Evolutionary conservation across 139 green algal genomes (phyloP).

Genomic region (Closterium sp.): DNA sequence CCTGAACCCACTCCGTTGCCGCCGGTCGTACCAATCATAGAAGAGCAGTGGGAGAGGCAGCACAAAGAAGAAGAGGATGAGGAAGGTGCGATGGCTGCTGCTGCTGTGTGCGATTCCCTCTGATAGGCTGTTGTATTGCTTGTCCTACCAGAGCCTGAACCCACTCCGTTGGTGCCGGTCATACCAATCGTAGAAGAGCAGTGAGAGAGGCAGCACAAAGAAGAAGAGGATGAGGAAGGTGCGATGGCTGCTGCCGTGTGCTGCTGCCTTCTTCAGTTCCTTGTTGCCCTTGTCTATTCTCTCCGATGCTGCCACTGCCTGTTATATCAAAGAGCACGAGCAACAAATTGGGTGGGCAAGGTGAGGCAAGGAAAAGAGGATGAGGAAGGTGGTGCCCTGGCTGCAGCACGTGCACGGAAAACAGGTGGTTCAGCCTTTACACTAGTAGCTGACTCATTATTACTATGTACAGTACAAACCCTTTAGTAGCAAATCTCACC

Average conservation of each 20-base stretch:
- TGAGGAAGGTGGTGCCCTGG: slow-evolving; percentile 5
- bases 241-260: neutral
- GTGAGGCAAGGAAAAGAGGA: neutral
- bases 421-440: neutral
- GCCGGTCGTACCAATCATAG: slow-evolving; percentile 48
- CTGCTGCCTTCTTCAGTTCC: neutral
- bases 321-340: neutral
- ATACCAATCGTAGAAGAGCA: too few species aligned
- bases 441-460: too few species aligned
- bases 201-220: too few species aligned
- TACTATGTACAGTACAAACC: too few species aligned
- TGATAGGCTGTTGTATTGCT: too few species aligned
- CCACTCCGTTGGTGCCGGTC: too few species aligned
- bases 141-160: too few species aligned
- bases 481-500: too few species aligned
- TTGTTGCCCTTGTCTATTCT: neutral
- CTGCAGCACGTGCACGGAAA: neutral
- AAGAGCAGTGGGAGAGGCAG: slow-evolving; percentile 37
- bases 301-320: neutral
- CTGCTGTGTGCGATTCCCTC: too few species aligned
- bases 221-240: neutral
- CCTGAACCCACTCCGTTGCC: too few species aligned
- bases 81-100: too few species aligned
- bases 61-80: too few species aligned
- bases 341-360: neutral